Percentiles rank a stretch among this genome's conserved stretches.
Conservation (phyloP, 306 rosid species). For the Myrica gale region DNA sequence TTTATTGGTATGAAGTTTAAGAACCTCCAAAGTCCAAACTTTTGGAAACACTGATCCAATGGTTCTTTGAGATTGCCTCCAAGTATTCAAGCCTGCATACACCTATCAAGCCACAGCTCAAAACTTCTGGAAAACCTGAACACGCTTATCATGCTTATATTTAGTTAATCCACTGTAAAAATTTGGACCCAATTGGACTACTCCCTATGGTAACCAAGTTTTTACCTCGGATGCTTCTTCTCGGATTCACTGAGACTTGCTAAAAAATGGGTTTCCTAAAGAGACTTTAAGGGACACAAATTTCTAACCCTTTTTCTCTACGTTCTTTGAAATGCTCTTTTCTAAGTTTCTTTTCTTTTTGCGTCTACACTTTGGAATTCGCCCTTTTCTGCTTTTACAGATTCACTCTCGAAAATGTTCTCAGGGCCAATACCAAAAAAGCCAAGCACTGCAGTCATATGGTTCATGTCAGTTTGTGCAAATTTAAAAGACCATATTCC, state of each 20-base stretch:
- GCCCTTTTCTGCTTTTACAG: conserved; percentile 44
- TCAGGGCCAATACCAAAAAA: conserved; percentile 14
- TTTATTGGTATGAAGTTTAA: neutral
- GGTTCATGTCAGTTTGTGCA: conserved; percentile 61
- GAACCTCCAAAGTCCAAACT: neutral
- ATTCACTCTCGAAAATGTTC: conserved; percentile 24
- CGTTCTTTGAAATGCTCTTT: conserved; percentile 28
- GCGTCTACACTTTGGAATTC: conserved; percentile 32
- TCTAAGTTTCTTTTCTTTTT: neutral
- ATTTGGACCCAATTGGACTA: conserved; percentile 32
- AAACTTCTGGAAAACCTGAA: conserved; percentile 40
- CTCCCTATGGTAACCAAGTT: conserved; percentile 11
- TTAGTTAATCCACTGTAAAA: conserved; percentile 31
- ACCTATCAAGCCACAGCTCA: no score
- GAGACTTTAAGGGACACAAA: conserved; percentile 72
- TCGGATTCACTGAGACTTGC: conserved; percentile 73
- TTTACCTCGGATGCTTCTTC: conserved; percentile 72
- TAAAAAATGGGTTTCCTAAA: conserved; percentile 40
- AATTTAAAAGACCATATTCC: conserved; percentile 49
- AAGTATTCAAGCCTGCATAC: neutral
- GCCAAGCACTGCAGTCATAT: conserved; percentile 39
- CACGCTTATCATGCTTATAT: conserved; percentile 37
- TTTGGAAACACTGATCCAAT: neutral
- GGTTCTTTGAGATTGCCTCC: conserved; percentile 20
- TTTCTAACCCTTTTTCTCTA: conserved; percentile 57